Conservation (phyloP, 1,139 yeast genomes). For the Lodderomyces metapsilosis region DNA sequence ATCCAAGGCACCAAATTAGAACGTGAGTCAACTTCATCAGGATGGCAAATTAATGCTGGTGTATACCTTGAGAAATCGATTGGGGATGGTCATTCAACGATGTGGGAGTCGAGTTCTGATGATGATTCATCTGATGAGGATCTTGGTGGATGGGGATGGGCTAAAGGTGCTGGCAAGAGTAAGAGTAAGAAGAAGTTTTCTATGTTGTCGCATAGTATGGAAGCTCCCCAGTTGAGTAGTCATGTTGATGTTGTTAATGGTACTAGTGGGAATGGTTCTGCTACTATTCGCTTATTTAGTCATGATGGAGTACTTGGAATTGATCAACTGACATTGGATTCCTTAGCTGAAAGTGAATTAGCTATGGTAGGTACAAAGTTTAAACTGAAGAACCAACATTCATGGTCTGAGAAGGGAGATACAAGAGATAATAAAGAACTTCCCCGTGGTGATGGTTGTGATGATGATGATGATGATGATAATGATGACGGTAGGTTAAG, state of each 20-base stretch:
- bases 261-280: not conserved
- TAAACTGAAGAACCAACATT: slow-evolving; percentile 1
- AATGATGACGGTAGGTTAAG: not conserved
- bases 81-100: slow-evolving; percentile 1
- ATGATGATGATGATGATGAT: slow-evolving; percentile 4
- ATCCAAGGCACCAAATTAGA: slow-evolving; percentile 1
- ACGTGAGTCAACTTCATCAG: not conserved
- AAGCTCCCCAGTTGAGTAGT: not conserved
- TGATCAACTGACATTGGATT: not conserved
- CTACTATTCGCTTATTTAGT: not conserved
- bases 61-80: slow-evolving; percentile 7
- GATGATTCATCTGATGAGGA: not conserved
- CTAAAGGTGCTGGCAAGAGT: not conserved
- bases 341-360: not conserved
- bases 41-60: slow-evolving; percentile 11
- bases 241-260: not conserved
- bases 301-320: not conserved
- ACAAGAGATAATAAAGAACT: not conserved
- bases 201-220: slow-evolving; percentile 3
- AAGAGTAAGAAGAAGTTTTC: slow-evolving; percentile 5
- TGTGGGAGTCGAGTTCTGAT: slow-evolving; percentile 1
- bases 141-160: slow-evolving; percentile 1
- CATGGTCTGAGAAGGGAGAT: not conserved
- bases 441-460: not conserved
- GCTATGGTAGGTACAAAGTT: not conserved